These are phyloP conservation scores for Cicer arietinum DNA, from an alignment of 306 rosid genomes.

Conservation along the genomic window DNA sequence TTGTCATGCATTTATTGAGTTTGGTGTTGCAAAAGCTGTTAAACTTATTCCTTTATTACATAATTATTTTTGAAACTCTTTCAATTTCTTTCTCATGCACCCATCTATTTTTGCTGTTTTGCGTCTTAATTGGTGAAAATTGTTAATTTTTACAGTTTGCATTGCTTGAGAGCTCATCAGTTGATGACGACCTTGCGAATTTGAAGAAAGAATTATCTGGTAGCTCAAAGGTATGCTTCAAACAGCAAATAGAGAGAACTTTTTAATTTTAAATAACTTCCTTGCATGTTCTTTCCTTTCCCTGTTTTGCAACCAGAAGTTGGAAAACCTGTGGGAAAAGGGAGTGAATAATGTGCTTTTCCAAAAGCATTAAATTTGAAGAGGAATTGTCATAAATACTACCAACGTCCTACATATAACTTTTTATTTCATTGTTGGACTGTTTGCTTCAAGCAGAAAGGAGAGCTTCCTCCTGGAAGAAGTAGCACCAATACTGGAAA, in stretches of 20 bases:
- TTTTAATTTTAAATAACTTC: conserved; percentile 14
- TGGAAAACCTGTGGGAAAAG: conserved; percentile 14
- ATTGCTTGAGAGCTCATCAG: conserved; percentile 81
- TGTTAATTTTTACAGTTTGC: conserved; percentile 75
- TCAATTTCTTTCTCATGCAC: conserved; percentile 34
- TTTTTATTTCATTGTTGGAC: conserved; percentile 21
- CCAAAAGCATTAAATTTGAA: conserved; percentile 15
- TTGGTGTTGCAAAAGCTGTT: conserved; percentile 35
- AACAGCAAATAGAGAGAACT: conserved; percentile 29
- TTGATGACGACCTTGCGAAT: conserved; percentile 81
- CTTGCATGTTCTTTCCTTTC: conserved; percentile 40
- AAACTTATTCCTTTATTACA: conserved; percentile 14
- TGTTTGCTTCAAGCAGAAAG: conserved; percentile 69
- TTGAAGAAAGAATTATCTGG: conserved; percentile 84
- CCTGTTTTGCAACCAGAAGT: conserved; percentile 12
- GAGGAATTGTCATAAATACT: conserved; percentile 1
- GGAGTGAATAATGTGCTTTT: conserved; percentile 3
- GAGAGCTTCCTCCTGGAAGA: conserved; percentile 95
- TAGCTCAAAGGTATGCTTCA: conserved; percentile 65
- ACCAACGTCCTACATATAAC: background rate
- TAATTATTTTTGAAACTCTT: conserved; percentile 31
- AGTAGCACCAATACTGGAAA: conserved; percentile 57
- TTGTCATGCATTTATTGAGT: conserved; percentile 10
- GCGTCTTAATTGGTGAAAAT: conserved; percentile 16
- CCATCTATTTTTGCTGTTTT: conserved; percentile 2